Evolutionary conservation across 495 filamentous ascomycete species (phyloP).

Genomic region (Penicillium cosmopolitanum): DNA sequence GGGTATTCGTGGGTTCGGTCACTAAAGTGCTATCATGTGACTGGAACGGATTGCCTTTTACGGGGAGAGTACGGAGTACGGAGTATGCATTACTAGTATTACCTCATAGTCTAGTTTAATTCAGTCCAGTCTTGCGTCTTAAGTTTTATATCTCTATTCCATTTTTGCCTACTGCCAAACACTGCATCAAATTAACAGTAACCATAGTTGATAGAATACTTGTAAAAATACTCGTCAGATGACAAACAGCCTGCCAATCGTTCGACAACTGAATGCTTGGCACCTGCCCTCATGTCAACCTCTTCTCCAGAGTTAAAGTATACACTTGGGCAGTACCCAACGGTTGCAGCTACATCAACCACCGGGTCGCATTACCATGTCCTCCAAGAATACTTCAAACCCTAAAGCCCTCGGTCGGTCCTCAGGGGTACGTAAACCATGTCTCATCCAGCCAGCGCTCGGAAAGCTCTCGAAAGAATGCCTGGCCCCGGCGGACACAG

Average conservation of each 20-base stretch:
- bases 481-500: not conserved
- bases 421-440: slow-evolving; percentile 25
- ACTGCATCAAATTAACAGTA: not conserved
- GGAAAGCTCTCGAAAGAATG: not conserved
- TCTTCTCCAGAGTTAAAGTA: not conserved
- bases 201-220: no score
- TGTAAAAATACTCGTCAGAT: not conserved
- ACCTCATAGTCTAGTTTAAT: no score
- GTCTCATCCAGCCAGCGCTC: not conserved
- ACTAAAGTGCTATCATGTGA: not conserved
- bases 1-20: not conserved
- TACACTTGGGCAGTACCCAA: no score
- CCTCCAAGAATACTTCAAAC: slow-evolving; percentile 16
- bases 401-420: slow-evolving; percentile 24
- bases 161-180: not conserved
- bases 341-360: no score
- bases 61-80: no score
- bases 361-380: slow-evolving; percentile 9
- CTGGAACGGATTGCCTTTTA: not conserved
- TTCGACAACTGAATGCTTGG: not conserved
- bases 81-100: no score
- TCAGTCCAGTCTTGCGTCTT: no score
- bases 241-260: not conserved
- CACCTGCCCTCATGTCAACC: not conserved
- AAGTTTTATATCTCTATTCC: no score